Conservation (phyloP, 768 basidiomycete species). For the Mycena epipterygia region DNA sequence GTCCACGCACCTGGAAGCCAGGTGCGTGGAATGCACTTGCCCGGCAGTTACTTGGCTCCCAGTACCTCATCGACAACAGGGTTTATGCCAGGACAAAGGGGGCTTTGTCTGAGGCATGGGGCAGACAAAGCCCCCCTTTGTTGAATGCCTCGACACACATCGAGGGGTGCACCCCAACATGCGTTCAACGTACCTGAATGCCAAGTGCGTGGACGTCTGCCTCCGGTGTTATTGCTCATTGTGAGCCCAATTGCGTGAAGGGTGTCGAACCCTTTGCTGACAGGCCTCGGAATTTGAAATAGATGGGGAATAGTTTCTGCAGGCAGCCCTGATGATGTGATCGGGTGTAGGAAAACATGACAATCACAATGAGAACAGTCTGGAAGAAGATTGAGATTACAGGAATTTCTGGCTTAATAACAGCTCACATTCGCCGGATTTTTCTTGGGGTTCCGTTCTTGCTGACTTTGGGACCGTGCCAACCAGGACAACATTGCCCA, state of each 20-base stretch:
- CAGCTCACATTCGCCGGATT: background rate
- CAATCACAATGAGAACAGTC: background rate
- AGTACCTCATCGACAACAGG: no score
- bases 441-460: background rate
- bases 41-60: no score
- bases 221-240: background rate
- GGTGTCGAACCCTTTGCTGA: background rate
- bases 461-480: background rate
- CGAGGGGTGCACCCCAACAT: no score
- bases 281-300: background rate
- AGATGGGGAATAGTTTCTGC: background rate
- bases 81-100: no score
- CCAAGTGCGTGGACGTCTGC: no score
- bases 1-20: no score
- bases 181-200: no score
- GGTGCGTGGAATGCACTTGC: no score
- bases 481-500: background rate
- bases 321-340: background rate
- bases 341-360: background rate
- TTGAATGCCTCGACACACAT: no score
- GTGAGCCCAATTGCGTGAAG: background rate
- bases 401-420: background rate
- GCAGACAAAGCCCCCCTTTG: no score
- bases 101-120: no score
- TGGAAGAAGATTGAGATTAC: background rate